Evolutionary conservation across 2,329 filamentous ascomycete species (phyloP), one percentile per base, ranked within the genome.

Genomic region (Penicillium crustosum): DNA sequence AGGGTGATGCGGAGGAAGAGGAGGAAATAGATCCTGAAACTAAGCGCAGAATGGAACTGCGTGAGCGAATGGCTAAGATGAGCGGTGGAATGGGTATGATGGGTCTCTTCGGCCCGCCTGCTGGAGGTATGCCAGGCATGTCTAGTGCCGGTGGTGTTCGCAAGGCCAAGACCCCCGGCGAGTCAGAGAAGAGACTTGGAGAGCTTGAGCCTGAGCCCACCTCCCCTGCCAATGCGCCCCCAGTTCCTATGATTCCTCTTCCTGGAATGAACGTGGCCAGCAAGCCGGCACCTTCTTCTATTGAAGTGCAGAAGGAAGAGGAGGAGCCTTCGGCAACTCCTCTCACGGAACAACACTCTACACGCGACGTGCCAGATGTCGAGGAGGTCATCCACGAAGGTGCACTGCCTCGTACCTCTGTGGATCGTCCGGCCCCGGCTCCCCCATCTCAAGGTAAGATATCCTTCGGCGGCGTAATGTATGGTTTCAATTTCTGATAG

Each of bases 61-160:
- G 94, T 59, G 92, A 94, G 61, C 87, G 94, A 67, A 99, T 99
- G 91, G 94, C 94, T 45, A 97, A 96, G 78, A 94, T 99, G 89
- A 96, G 93, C 66, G 93, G 93, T 55, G 93, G 93, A 23, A 96
- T 96, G 91, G 91, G 91, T 47, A 96, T 97, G 89, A 87, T 91
- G 72, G 91, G 91, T 67, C 94, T 97, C 87, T 95, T 96, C 73
- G 91, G 90, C 19, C 83, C 84, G 21, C 86, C 87, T 36, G 84
- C 83, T 38, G 86, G 55, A 23, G 49, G 86, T 59, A 84, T 91
- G 72, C 83, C 87, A 17, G 70, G 74, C 31, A 83, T 89, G 77
- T 79, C 82, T 58, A 77, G 76, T 72, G 60, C 69, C 19, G 31
- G 31, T 64, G 63, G 70, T 53, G 54, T 78, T 49, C 79, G 80